Conservation (phyloP, 177 flowering plant genomes). For the Telopea speciosissima region DNA sequence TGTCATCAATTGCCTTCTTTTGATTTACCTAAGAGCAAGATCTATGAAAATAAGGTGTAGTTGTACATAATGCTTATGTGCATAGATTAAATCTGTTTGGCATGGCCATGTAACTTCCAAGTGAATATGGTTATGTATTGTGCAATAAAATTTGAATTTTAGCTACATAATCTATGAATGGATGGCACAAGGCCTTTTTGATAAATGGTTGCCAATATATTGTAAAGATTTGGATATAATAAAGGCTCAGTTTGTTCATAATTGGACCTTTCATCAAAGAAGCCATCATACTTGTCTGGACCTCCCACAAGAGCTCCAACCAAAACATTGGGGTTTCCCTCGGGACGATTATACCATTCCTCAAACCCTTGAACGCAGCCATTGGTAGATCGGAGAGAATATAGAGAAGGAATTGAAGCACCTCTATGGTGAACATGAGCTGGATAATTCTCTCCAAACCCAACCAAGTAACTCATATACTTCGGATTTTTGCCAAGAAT, state of each 20-base stretch:
- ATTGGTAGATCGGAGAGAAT: slow-evolving; percentile 19
- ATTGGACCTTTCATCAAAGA: slow-evolving; percentile 42
- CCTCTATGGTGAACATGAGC: slow-evolving; percentile 69
- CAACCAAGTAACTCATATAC: slow-evolving; percentile 70
- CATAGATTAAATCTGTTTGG: too few species aligned
- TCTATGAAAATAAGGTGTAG: too few species aligned
- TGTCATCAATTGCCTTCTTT: too few species aligned
- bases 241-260: slow-evolving; percentile 72
- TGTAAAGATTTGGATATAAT: too few species aligned
- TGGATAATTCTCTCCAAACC: slow-evolving; percentile 56
- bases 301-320: slow-evolving; percentile 77
- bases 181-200: too few species aligned
- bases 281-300: slow-evolving; percentile 55
- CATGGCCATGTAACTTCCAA: too few species aligned
- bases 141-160: too few species aligned
- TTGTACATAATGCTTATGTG: too few species aligned
- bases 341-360: slow-evolving; percentile 42
- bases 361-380: slow-evolving; percentile 74
- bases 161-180: too few species aligned
- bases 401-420: slow-evolving; percentile 52
- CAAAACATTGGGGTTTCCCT: slow-evolving; percentile 51
- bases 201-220: too few species aligned
- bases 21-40: too few species aligned
- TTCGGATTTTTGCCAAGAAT: slow-evolving; percentile 76
- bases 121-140: too few species aligned